These are phyloP conservation scores for Starmerella ratchasimensis DNA, from an alignment of 805 yeast species.

Conservation along the genomic window DNA sequence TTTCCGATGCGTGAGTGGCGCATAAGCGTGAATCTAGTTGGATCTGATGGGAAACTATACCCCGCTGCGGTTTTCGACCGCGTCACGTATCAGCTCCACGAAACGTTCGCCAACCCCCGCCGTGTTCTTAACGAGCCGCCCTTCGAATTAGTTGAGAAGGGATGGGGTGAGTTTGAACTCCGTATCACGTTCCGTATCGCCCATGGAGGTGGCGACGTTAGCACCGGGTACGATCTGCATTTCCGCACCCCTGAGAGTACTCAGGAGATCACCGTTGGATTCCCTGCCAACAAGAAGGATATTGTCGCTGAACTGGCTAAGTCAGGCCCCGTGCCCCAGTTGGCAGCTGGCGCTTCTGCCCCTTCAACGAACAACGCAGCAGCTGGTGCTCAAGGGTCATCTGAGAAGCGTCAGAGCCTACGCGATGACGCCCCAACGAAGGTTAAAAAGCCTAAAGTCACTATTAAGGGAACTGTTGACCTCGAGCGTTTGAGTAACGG, in stretches of 20 bases:
- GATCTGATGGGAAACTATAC: slow-evolving; percentile 64
- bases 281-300: slow-evolving; percentile 63
- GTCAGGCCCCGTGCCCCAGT: slow-evolving; percentile 66
- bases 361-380: slow-evolving; percentile 19
- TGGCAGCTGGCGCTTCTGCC: slow-evolving; percentile 6
- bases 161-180: slow-evolving; percentile 97
- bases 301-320: slow-evolving; percentile 62
- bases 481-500: slow-evolving; percentile 84
- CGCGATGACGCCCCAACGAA: slow-evolving; percentile 20
- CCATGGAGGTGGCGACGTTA: slow-evolving; percentile 81
- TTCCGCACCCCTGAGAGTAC: slow-evolving; percentile 64
- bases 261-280: slow-evolving; percentile 60
- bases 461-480: slow-evolving; percentile 51
- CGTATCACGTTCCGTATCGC: slow-evolving; percentile 61
- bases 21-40: slow-evolving; percentile 59
- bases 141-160: slow-evolving; percentile 77
- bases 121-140: slow-evolving; percentile 73
- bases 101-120: slow-evolving; percentile 83
- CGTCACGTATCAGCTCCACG: slow-evolving; percentile 87
- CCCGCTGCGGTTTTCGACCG: slow-evolving; percentile 84
- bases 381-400: slow-evolving; percentile 13
- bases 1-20: slow-evolving; percentile 94
- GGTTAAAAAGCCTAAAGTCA: slow-evolving; percentile 29
- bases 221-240: slow-evolving; percentile 77
- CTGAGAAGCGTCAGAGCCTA: slow-evolving; percentile 30